phyloP scores from a whole-genome alignment of 495 filamentous ascomycete species.

The Clohesyomyces aquaticus region DNA sequence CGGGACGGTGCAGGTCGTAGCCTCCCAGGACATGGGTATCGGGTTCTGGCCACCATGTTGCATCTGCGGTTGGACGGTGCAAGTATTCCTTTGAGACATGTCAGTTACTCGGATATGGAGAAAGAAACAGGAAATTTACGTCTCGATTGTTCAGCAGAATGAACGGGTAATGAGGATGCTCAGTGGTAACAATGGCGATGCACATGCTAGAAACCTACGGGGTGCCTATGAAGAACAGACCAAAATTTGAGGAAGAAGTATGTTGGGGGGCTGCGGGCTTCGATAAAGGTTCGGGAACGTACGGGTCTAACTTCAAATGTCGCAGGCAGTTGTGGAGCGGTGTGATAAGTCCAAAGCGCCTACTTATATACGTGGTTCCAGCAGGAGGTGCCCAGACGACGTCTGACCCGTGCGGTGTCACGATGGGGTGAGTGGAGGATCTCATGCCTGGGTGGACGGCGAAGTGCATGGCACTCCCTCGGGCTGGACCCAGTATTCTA shows the following conservation, averaged over 20 bases:
- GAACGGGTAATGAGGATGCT: conserved; percentile 86
- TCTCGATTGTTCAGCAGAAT: conserved; percentile 93
- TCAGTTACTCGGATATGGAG: conserved; percentile 1
- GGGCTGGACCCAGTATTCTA: not conserved
- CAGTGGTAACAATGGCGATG: conserved; percentile 85
- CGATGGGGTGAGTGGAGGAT: conserved; percentile 24
- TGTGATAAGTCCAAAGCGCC: conserved; percentile 28
- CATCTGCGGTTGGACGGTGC: conserved; percentile 78
- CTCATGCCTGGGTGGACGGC: not conserved
- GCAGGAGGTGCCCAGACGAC: conserved; percentile 17
- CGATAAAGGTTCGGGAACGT: conserved; percentile 4
- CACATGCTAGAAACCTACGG: conserved; percentile 66
- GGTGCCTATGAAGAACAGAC: conserved; percentile 10
- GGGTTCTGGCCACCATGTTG: conserved; percentile 78
- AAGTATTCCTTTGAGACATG: conserved; percentile 71
- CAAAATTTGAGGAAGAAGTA: not conserved
- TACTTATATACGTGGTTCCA: conserved; percentile 40
- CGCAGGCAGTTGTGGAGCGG: conserved; percentile 22
- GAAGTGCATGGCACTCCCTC: too few species aligned
- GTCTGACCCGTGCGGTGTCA: conserved; percentile 21
- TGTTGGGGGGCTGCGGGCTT: not conserved
- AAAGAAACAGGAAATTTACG: conserved; percentile 52
- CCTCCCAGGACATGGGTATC: conserved; percentile 66
- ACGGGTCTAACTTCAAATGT: conserved; percentile 10
- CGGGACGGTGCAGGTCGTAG: conserved; percentile 66